Evolutionary conservation across 345 rosid species (phyloP).

Genomic region (Gossypium longicalyx): DNA sequence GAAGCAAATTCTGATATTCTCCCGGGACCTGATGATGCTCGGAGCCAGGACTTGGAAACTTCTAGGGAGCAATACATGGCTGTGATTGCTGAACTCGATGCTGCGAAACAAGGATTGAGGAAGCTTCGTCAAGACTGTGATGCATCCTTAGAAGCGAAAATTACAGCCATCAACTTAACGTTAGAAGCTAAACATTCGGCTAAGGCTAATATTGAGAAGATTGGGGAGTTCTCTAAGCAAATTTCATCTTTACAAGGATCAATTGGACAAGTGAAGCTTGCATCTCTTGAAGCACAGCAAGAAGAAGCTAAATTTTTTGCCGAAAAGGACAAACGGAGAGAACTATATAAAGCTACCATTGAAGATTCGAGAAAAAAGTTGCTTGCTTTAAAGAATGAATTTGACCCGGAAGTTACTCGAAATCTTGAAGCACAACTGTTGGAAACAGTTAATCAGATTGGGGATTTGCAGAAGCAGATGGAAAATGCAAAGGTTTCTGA

Average conservation of each 20-base stretch:
- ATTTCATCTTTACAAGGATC: slow-evolving; percentile 70
- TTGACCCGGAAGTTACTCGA: slow-evolving; percentile 59
- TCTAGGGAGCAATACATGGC: slow-evolving; percentile 51
- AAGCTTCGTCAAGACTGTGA: slow-evolving; percentile 60
- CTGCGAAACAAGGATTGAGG: slow-evolving; percentile 70
- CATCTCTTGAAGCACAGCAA: slow-evolving; percentile 56
- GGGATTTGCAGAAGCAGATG: slow-evolving; percentile 55
- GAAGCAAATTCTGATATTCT: slow-evolving; percentile 41
- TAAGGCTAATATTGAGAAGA: slow-evolving; percentile 62
- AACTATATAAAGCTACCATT: slow-evolving; percentile 53
- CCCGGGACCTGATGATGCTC: slow-evolving; percentile 37
- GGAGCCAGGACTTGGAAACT: slow-evolving; percentile 50
- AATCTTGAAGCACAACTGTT: slow-evolving; percentile 63
- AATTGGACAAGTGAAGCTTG: slow-evolving; percentile 76
- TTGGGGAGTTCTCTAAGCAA: slow-evolving; percentile 63
- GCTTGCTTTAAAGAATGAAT: slow-evolving; percentile 49
- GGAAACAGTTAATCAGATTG: slow-evolving; percentile 57
- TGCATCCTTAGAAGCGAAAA: slow-evolving; percentile 52
- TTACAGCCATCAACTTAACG: slow-evolving; percentile 49
- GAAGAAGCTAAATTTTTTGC: slow-evolving; percentile 64
- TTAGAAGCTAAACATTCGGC: slow-evolving; percentile 58
- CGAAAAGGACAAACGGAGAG: slow-evolving; percentile 59
- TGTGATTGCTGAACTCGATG: slow-evolving; percentile 60
- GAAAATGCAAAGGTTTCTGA: slow-evolving; percentile 73
- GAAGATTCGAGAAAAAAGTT: slow-evolving; percentile 63